A percentile compares a stretch with the other conserved stretches of the same genome.
Conservation (phyloP, 305 asterid species). For the Fraxinus platypoda region DNA sequence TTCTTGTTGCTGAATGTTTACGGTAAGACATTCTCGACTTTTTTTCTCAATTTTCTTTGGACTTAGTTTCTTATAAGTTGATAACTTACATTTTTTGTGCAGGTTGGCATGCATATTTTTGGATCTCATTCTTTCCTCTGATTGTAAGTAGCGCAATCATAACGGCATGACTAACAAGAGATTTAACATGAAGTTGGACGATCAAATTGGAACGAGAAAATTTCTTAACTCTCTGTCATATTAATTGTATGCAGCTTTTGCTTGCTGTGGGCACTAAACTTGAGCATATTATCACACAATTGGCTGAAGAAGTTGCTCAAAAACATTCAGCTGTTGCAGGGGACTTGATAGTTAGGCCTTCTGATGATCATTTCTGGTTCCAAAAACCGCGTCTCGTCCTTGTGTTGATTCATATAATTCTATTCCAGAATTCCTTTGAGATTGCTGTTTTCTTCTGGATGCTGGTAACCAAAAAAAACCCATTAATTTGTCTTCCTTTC, state of each 20-base stretch:
- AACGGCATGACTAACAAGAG: no score
- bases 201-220: not conserved
- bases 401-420: conserved; percentile 45
- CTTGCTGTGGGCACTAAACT: conserved; percentile 67
- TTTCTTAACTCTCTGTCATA: not conserved
- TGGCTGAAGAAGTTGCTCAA: conserved; percentile 60
- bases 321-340: conserved; percentile 51
- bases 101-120: conserved; percentile 78
- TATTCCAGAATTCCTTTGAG: conserved; percentile 75
- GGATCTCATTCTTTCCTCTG: conserved; percentile 68
- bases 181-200: not conserved
- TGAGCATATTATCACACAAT: conserved; percentile 62
- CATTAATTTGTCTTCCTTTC: not conserved
- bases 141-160: conserved; percentile 32
- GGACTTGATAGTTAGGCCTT: conserved; percentile 54
- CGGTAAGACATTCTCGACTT: conserved; percentile 34
- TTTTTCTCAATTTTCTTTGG: not conserved
- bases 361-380: conserved; percentile 78
- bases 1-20: conserved; percentile 64
- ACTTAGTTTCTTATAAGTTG: not conserved
- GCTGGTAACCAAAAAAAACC: conserved; percentile 36
- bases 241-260: conserved; percentile 43
- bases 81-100: conserved; percentile 11
- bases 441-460: conserved; percentile 74
- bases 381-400: conserved; percentile 55